phyloP scores from a whole-genome alignment of 352 stramenopile species.

The Globisporangium ultimum region DNA sequence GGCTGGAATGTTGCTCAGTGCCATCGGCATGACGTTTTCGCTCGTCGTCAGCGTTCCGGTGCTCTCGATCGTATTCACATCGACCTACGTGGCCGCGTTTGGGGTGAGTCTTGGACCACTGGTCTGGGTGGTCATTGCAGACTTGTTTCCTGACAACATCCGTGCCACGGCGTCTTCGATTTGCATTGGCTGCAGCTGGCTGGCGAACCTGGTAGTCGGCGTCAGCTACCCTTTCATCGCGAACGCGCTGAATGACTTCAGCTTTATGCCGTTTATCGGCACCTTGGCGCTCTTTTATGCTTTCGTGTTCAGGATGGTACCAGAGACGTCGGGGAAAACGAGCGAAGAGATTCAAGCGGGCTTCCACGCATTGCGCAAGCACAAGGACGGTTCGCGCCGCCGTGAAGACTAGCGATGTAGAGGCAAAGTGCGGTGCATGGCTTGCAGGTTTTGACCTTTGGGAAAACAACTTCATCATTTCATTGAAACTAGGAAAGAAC shows the following conservation, averaged over 20 bases:
- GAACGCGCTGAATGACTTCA: conserved; percentile 26
- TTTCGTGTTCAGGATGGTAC: conserved; percentile 7
- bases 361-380: conserved; percentile 17
- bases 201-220: conserved; percentile 28
- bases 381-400: conserved; percentile 5
- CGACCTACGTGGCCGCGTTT: conserved; percentile 55
- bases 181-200: conserved; percentile 28
- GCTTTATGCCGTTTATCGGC: conserved; percentile 30
- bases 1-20: conserved; percentile 36
- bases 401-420: too few relatives aligned
- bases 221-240: conserved; percentile 39
- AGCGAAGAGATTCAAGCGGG: conserved; percentile 24
- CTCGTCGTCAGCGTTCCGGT: conserved; percentile 17
- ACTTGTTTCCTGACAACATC: conserved; percentile 53
- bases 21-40: conserved; percentile 52
- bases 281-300: conserved; percentile 16
- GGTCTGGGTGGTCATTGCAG: conserved; percentile 51
- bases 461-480: too few relatives aligned
- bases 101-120: conserved; percentile 65
- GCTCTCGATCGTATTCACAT: conserved; percentile 54
- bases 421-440: too few relatives aligned
- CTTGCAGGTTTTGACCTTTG: too few relatives aligned
- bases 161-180: conserved; percentile 38
- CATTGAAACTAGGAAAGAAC: too few relatives aligned
- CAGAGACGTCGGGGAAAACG: conserved; percentile 22